Base-by-base conservation (phyloP, 2,329 filamentous ascomycete species). In the Aspergillus carbonarius region DNA sequence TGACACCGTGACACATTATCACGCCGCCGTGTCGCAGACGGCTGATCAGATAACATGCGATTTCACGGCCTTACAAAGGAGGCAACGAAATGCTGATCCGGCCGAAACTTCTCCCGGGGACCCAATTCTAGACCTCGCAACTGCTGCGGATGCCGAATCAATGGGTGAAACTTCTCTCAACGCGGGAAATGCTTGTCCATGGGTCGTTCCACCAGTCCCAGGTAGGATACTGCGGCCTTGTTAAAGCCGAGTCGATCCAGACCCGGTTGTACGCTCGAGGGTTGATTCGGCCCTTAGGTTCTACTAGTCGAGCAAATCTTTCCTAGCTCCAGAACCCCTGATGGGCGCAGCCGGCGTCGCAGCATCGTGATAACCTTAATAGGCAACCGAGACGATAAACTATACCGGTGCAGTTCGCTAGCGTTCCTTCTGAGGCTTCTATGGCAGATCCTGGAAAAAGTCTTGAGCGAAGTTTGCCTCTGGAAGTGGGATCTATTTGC, bases 361-460 rank as follows among this genome's bases (percentile, higher is more conserved):
- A 51, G 32, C 34, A 39, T 54, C 51, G 32, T 37, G 51, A 54
- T 54, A 54, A 54, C 51, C 39, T 54, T 35, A 44, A 32, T 54
- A 54, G 51, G 51, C 42, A 54, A 44, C 27, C 25, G 51, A 54
- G 51, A 54, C 51, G 51, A 54, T 48, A 12, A 32, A 48, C 44
- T 48, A 48, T 48, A 17, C 44, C 25, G 25, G 10, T 30, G 23
- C 23, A n/a, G 12, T 32, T 48, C 7, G 25, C 25, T 48, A 48
- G 44, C 25, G 44, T 25, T 17, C 23, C 15, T 17, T 48, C 25
- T 9, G 12, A 9, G 44, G 15, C 44, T 17, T 48, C 25, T 9
- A 17, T 17, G 44, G 15, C 44, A 48, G 44, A 30, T 48, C 44
- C 44, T 48, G 44, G 5, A 17, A 30, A 32, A 32, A 30, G 27